phyloP scores from a whole-genome alignment of 2,329 filamentous ascomycete genomes.

The Aspergillus terreus region DNA sequence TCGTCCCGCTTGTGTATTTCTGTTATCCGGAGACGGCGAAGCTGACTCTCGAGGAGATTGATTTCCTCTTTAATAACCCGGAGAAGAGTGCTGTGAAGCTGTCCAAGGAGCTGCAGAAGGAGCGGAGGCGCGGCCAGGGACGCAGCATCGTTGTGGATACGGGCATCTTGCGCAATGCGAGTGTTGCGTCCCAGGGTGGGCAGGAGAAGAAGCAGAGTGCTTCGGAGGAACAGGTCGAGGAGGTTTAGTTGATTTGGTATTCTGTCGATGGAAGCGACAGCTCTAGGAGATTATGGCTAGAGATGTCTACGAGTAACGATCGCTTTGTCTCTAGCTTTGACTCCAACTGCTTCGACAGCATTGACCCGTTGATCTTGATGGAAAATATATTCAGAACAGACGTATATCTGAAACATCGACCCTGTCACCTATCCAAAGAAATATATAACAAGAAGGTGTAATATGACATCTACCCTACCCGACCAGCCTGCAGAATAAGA shows the following conservation, averaged over 20 bases:
- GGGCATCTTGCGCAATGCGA: neutral
- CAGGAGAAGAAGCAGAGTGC: neutral
- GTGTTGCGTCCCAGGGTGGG: neutral
- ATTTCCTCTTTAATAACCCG: slow-evolving; percentile 34
- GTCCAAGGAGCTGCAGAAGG: neutral
- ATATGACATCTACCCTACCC: neutral
- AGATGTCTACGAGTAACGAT: neutral
- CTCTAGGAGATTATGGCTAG: neutral
- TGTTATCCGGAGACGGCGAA: slow-evolving; percentile 42
- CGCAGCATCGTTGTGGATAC: neutral
- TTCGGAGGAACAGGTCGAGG: neutral
- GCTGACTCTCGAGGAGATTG: slow-evolving; percentile 43
- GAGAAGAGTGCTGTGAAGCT: neutral
- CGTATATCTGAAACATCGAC: too few species aligned
- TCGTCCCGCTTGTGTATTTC: slow-evolving; percentile 44
- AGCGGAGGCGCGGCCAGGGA: neutral
- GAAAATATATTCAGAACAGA: too few species aligned
- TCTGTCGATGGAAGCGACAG: neutral
- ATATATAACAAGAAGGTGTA: too few species aligned
- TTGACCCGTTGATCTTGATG: too few species aligned
- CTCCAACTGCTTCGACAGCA: too few species aligned
- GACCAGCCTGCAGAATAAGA: slow-evolving; percentile 64
- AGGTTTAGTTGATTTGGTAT: neutral
- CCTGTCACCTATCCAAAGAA: too few species aligned
- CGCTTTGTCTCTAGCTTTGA: neutral